phyloP scores from a whole-genome alignment of 305 asterid genomes.

The Solanum hybrid region DNA sequence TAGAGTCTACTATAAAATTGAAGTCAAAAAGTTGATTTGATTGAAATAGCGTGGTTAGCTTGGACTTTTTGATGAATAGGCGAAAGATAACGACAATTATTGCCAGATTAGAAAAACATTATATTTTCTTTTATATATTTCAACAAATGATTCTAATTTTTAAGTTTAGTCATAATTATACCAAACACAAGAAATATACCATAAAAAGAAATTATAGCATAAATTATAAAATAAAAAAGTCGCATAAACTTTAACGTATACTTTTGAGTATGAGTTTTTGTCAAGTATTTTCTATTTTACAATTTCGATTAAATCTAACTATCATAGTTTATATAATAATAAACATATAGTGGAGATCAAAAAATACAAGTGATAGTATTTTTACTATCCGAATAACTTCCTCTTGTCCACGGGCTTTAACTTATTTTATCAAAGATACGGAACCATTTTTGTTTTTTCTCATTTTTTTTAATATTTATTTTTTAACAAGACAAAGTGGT shows the following conservation, averaged over 20 bases:
- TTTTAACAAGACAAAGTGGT: neutral
- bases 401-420: rapidly evolving
- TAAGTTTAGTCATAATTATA: neutral
- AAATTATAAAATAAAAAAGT: neutral
- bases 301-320: neutral
- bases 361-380: no score
- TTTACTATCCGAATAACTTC: no score
- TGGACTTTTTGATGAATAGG: neutral
- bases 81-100: neutral
- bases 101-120: neutral
- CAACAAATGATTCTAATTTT: neutral
- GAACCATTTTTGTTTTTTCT: neutral
- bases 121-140: neutral
- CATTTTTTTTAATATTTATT: neutral
- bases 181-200: neutral
- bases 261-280: neutral
- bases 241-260: no score
- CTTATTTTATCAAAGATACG: neutral
- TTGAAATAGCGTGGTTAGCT: neutral
- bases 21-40: neutral
- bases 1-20: neutral
- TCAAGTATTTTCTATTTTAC: neutral
- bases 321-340: no score
- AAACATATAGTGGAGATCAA: no score
- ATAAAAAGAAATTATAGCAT: neutral